Evolutionary conservation across 257 asterid genomes (phyloP), one percentile per base, ranked within the genome.

Genomic region (Solanum infundibuliforme): DNA sequence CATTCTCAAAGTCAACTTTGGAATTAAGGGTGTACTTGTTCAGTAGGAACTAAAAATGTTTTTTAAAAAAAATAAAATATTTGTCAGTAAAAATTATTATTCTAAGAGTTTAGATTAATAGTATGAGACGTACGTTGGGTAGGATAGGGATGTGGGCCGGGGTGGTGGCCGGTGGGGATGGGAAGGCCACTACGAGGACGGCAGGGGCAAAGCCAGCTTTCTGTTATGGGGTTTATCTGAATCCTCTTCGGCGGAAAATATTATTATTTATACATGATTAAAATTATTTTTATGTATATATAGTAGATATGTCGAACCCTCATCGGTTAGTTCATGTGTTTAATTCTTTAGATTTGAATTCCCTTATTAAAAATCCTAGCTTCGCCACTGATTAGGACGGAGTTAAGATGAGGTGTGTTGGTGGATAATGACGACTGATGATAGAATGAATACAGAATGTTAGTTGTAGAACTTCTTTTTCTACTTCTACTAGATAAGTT

Each of bases 241-340:
- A 48, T 0, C 8, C 3, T 0, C 1, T 48, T 48, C 0, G 3
- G 0, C 8, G 1, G 3, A 48, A 14, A 14, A 48, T 48, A 48
- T 48, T 48, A 48, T 0, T 14, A 48, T 14, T 14, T 14, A 16
- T 48, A 48, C 0, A 48, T 16, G 21, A 0, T 46, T 48, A 5
- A 48, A 14, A 5, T 14, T 14, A 13, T 14, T 48, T 48, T 48
- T 48, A 0, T 48, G 21, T 48, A 14, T 2, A 16, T 48, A 48
- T 48, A 48, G 0, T 5, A 48, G 1, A 48, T 62, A 10, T 48
- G 60, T 16, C 21, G 8, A 48, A 46, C 6, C 6, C 2, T 0
- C 23, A 48, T 48, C 3, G 1, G 0, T 48, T 48, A 48, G 23
- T 48, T 14, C 3, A 23, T 48, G 23, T 48, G 23, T 48, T 48